These are phyloP conservation scores for Rugonectria rugulosa DNA, from an alignment of 2,329 filamentous ascomycete species.

Conservation along the genomic window DNA sequence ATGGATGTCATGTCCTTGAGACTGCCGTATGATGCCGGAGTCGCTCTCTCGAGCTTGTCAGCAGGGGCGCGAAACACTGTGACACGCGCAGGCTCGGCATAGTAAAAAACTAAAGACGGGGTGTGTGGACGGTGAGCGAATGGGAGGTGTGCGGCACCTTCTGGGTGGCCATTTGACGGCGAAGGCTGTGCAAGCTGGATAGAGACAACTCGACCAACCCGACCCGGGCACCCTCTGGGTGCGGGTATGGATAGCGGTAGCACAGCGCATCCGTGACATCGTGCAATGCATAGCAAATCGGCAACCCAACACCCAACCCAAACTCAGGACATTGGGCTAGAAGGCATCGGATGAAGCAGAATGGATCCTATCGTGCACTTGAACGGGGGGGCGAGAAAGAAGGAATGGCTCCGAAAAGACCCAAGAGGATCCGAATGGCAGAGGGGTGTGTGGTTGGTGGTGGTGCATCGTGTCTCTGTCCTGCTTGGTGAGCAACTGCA, in stretches of 20 bases:
- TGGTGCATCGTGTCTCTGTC: not conserved
- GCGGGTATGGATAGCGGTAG: not conserved
- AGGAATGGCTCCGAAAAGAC: conserved; percentile 14
- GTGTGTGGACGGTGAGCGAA: conserved; percentile 17
- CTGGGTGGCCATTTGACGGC: conserved; percentile 26
- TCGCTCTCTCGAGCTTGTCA: conserved; percentile 17
- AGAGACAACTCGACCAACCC: conserved; percentile 4
- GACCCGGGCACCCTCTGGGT: not conserved
- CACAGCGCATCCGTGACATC: too few species aligned
- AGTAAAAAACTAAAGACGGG: conserved; percentile 24
- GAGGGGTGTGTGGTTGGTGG: not conserved
- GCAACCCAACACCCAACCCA: conserved; percentile 16
- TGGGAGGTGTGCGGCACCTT: conserved; percentile 16
- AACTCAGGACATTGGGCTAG: too few species aligned
- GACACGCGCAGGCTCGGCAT: conserved; percentile 13
- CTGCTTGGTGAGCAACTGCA: conserved; percentile 25
- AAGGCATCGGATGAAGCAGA: conserved; percentile 27
- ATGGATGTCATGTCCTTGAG: conserved; percentile 3
- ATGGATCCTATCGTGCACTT: conserved; percentile 14
- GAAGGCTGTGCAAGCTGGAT: conserved; percentile 29
- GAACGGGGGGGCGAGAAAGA: conserved; percentile 16
- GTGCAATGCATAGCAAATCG: conserved; percentile 19
- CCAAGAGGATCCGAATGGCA: not conserved
- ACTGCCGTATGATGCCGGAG: conserved; percentile 14
- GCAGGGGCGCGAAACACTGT: conserved; percentile 21